A percentile compares a stretch with the other conserved stretches of the same genome.
These are phyloP conservation scores for Fraxinus sp. DNA, from an alignment of 305 asterid genomes.

Conservation along the genomic window DNA sequence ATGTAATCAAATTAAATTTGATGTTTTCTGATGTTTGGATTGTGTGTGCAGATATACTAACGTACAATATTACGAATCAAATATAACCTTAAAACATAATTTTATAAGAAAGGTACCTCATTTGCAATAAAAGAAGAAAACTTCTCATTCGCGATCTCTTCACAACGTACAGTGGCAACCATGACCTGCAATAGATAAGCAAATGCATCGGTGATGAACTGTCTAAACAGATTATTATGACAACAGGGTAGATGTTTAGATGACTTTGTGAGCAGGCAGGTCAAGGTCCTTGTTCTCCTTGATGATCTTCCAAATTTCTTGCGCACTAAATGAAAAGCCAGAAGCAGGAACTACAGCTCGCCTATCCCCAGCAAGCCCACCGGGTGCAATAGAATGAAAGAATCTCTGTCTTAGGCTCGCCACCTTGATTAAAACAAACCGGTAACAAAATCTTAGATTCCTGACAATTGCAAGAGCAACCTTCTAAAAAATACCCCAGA, in stretches of 20 bases:
- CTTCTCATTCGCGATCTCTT: slow-evolving; percentile 42
- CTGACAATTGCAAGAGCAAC: slow-evolving; percentile 14
- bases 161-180: slow-evolving; percentile 83
- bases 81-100: slow-evolving; percentile 17
- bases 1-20: slow-evolving; percentile 18
- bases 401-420: slow-evolving; percentile 71
- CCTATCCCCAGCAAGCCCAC: background rate
- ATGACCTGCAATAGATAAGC: slow-evolving; percentile 56
- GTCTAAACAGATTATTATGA: slow-evolving; percentile 12
- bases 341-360: background rate
- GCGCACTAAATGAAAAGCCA: slow-evolving; percentile 25
- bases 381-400: slow-evolving; percentile 51
- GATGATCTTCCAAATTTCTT: slow-evolving; percentile 82
- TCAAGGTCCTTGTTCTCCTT: slow-evolving; percentile 93
- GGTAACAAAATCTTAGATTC: slow-evolving; percentile 20
- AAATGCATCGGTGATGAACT: slow-evolving; percentile 19
- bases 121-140: slow-evolving; percentile 60
- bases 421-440: slow-evolving; percentile 49
- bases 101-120: slow-evolving; percentile 47
- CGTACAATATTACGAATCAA: background rate
- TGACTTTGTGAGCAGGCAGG: slow-evolving; percentile 92
- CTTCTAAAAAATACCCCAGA: slow-evolving; percentile 1
- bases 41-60: background rate
- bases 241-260: slow-evolving; percentile 24
- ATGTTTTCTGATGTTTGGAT: slow-evolving; percentile 8